A percentile compares a stretch with the other conserved stretches of the same genome.
phyloP scores from a whole-genome alignment of 805 yeast genomes.

The Priceomyces carsonii region DNA sequence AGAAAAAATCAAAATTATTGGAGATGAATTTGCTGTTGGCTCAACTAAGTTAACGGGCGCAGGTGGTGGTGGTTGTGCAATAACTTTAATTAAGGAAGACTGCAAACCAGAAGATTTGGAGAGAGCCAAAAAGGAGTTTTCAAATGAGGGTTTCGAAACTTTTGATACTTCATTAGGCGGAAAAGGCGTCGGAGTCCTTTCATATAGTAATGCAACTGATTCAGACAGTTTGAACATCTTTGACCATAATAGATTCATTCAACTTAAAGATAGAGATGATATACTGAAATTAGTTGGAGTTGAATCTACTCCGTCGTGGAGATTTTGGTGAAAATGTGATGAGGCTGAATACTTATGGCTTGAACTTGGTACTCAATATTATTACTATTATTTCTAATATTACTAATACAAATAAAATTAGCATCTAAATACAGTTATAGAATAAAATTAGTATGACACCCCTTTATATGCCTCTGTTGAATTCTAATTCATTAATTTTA shows the following conservation, averaged over 20 bases:
- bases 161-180: slow-evolving; percentile 87
- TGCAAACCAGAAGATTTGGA: slow-evolving; percentile 34
- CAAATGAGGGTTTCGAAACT: slow-evolving; percentile 61
- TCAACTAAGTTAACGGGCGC: slow-evolving; percentile 96
- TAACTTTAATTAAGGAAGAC: slow-evolving; percentile 67
- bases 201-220: slow-evolving; percentile 12
- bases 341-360: too few relatives aligned
- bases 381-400: too few relatives aligned
- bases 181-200: slow-evolving; percentile 71
- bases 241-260: slow-evolving; percentile 34
- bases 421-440: too few relatives aligned
- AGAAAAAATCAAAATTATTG: slow-evolving; percentile 68
- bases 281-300: slow-evolving; percentile 52
- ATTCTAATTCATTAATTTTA: slow-evolving; percentile 62
- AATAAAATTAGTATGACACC: too few relatives aligned
- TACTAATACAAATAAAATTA: slow-evolving; percentile 1
- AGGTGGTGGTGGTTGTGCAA: slow-evolving; percentile 99
- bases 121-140: slow-evolving; percentile 36
- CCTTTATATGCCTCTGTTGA: slow-evolving; percentile 93
- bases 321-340: slow-evolving; percentile 60
- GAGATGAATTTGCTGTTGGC: slow-evolving; percentile 69
- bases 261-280: slow-evolving; percentile 41
- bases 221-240: slow-evolving; percentile 18
- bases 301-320: slow-evolving; percentile 49
- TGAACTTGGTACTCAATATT: too few relatives aligned